Percentiles rank a stretch among this genome's conserved stretches.
Conservation (phyloP, 176 grass and related monocot genomes). For the Zea luxurians region DNA sequence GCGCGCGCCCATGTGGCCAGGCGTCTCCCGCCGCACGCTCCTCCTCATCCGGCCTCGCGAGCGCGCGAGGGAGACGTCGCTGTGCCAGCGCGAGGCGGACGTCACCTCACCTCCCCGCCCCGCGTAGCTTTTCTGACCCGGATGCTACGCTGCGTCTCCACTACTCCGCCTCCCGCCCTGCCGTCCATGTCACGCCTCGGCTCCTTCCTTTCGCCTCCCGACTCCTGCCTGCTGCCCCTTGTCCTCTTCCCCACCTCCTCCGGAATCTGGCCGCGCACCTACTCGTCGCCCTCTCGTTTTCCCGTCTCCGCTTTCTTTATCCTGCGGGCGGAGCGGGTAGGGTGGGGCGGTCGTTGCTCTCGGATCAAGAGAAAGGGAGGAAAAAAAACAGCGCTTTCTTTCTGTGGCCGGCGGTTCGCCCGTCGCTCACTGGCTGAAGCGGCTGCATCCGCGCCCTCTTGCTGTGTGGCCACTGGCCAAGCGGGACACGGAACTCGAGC, state of each 20-base stretch:
- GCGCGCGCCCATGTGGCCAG: constrained; percentile 47
- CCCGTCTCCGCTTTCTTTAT: constrained; percentile 26
- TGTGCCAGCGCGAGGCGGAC: constrained; percentile 17
- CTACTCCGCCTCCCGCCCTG: constrained; percentile 9
- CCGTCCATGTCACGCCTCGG: constrained; percentile 53
- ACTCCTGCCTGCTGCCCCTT: constrained; percentile 11
- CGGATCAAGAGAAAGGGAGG: background rate
- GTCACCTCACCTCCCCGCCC: constrained; percentile 26
- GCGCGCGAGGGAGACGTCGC: constrained; percentile 8
- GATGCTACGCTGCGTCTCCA: constrained; percentile 20
- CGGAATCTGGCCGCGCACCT: constrained; percentile 26
- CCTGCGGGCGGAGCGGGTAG: constrained; percentile 3
- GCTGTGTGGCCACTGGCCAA: background rate
- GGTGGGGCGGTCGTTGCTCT: background rate
- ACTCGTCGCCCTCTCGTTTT: constrained; percentile 33
- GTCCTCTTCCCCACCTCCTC: constrained; percentile 43
- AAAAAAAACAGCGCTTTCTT: background rate
- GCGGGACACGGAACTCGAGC: background rate
- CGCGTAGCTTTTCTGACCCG: constrained; percentile 36
- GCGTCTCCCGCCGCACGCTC: background rate
- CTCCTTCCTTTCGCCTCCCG: constrained; percentile 36
- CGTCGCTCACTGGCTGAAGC: constrained; percentile 10
- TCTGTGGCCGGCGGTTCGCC: constrained; percentile 19
- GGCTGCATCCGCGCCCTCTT: background rate
- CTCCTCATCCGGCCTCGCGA: background rate